phyloP scores from a whole-genome alignment of 2,329 filamentous ascomycete genomes.

The Colletotrichum melonis region DNA sequence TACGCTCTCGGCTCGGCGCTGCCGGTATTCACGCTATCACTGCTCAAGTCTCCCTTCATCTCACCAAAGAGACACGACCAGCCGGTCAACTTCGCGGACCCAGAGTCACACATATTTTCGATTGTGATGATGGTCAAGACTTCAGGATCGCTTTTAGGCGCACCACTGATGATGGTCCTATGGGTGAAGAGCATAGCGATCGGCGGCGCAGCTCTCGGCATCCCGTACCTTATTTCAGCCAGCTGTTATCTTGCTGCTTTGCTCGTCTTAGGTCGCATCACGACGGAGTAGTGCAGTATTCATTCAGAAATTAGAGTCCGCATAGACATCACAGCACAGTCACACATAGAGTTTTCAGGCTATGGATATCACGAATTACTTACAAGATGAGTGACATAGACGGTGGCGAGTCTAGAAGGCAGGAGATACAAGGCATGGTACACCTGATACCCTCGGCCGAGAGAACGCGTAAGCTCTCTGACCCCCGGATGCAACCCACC shows the following conservation, averaged over 20 bases:
- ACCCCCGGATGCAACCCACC: background rate
- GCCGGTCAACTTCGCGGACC: conserved; percentile 32
- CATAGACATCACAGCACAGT: background rate
- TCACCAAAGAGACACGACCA: conserved; percentile 31
- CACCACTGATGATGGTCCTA: conserved; percentile 57
- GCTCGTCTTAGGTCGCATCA: conserved; percentile 42
- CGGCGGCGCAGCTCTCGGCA: conserved; percentile 45
- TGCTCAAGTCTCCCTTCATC: conserved; percentile 57
- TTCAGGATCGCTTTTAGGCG: conserved; percentile 58
- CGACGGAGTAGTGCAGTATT: background rate
- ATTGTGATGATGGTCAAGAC: conserved; percentile 64
- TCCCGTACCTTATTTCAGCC: conserved; percentile 54
- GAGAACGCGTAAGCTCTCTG: background rate
- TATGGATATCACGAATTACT: background rate
- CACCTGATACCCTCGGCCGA: background rate
- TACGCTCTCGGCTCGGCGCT: conserved; percentile 62
- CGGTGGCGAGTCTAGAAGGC: background rate
- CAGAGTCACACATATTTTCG: conserved; percentile 57
- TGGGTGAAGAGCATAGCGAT: conserved; percentile 58
- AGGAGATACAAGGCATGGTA: background rate
- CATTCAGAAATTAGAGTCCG: background rate
- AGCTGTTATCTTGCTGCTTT: conserved; percentile 50
- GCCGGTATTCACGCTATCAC: conserved; percentile 60
- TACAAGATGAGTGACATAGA: background rate
- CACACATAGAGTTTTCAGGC: background rate